Evolutionary conservation across 371 early-diverging fungal species (phyloP).

Genomic region (Entomophthora muscae): DNA sequence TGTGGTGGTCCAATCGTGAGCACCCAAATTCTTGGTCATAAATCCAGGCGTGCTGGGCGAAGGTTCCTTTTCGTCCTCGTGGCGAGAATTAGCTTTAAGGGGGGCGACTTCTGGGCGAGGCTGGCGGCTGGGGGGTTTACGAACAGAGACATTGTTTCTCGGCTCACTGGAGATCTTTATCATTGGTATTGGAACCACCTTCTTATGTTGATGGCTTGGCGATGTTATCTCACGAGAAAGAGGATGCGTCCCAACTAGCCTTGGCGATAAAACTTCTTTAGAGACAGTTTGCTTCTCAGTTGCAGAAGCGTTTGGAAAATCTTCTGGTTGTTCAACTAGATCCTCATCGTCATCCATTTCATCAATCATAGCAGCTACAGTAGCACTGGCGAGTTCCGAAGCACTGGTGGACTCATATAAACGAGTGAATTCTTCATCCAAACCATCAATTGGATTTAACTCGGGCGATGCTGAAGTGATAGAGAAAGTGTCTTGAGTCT

Average conservation of each 20-base stretch:
- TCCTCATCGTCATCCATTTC: not conserved
- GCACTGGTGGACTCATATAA: not conserved
- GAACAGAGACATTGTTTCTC: no score
- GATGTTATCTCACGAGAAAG: not conserved
- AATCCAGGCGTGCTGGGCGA: not conserved
- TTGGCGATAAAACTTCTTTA: not conserved
- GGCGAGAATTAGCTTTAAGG: not conserved
- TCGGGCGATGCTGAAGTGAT: not conserved
- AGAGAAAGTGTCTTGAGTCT: not conserved
- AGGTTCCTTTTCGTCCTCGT: not conserved
- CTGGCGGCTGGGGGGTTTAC: not conserved
- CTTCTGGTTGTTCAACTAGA: not conserved
- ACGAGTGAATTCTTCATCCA: not conserved
- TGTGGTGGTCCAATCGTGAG: not conserved
- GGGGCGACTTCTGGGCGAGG: not conserved
- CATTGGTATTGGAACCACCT: not conserved
- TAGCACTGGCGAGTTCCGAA: not conserved
- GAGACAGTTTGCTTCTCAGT: not conserved
- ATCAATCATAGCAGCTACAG: not conserved
- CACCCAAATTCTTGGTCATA: slow-evolving; percentile 4
- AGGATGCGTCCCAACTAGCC: not conserved
- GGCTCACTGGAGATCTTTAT: not conserved
- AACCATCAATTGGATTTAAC: not conserved
- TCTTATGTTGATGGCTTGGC: not conserved
- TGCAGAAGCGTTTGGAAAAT: not conserved